Evolutionary conservation across 23 red algal genomes (phyloP), one percentile per base, ranked within the genome.

Genomic region (Gracilaria domingensis): DNA sequence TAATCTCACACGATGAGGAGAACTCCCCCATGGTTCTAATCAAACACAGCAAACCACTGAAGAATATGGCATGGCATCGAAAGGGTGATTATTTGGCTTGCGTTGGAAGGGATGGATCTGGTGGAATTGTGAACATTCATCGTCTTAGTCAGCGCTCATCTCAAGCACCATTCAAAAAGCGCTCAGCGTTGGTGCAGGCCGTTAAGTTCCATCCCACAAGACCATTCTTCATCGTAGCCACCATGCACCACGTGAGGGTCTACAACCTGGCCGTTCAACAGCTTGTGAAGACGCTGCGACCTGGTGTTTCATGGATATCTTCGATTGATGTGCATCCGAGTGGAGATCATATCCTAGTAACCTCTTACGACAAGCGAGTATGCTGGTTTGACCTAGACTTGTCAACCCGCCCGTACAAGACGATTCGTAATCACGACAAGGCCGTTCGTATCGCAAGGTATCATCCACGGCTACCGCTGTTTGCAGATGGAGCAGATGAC

Each of bases 381-480:
- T 91, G 91, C 36, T 98, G 97, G 97, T 93, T 98, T 30, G 97
- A 98, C 44, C 69, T 98, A 36, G 97, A 98, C 62, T 75, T 94
- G 75, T 91, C 87, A 2, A 55, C 70, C 49, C 77, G 86, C 20
- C 97, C 97, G 17, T 98, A 98, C 73, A 81, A 84, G 28, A 87
- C 81, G 14, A 79, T 98, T 18, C 77, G 88, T 0, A 94, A 93
- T 72, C 93, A 96, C 79, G 47, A 35, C 16, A 80, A 89, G 56
- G 91, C 97, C 2, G 94, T 98, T 39, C 87, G 93, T 26, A 76
- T 78, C 7, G 92, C 84, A 36, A 67, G 45, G 16, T 87, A 80
- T 42, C 97, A 98, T 62, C 87, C 87, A 5, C 36, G 75, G 29
- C 80, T 98, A 56, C 93, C 97, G 5, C 58, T 98, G 79, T 98